Conservation (phyloP, 208 protist species). For the Acanthamoeba triangularis region DNA sequence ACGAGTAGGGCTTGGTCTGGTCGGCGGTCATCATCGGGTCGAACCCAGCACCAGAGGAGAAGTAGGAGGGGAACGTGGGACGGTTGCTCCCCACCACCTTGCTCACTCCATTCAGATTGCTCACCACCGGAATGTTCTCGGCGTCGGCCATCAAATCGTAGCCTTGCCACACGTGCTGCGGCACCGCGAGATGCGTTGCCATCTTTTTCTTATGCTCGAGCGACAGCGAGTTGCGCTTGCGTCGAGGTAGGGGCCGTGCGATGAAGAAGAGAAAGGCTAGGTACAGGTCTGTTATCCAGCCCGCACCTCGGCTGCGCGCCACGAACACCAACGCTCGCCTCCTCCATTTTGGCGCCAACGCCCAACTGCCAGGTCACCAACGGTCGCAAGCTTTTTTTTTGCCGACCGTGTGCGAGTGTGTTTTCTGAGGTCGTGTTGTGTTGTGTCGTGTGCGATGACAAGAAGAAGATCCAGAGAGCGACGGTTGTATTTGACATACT, state of each 20-base stretch:
- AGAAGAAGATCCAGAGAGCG: not conserved
- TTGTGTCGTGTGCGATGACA: not conserved
- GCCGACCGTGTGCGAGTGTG: not conserved
- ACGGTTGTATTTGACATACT: too few species aligned
- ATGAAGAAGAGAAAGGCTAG: not conserved
- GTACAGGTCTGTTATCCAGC: too few species aligned
- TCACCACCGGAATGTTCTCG: not conserved
- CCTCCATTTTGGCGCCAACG: not conserved
- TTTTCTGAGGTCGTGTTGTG: too few species aligned
- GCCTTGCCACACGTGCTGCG: constrained; percentile 31
- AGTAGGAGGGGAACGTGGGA: not conserved
- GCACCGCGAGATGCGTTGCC: constrained; percentile 43
- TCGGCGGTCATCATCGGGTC: not conserved
- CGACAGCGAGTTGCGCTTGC: not conserved
- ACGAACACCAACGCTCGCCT: not conserved
- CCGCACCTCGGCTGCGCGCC: too few species aligned
- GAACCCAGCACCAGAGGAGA: not conserved
- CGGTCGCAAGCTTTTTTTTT: not conserved
- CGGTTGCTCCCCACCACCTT: constrained; percentile 55
- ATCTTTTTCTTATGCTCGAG: not conserved
- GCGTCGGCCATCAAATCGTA: constrained; percentile 18
- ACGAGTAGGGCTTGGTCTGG: not conserved
- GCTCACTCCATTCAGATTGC: not conserved
- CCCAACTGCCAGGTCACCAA: not conserved
- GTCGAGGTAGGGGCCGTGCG: not conserved